Evolutionary conservation across 306 rosid genomes (phyloP).

Genomic region (Albizia julibrissin): DNA sequence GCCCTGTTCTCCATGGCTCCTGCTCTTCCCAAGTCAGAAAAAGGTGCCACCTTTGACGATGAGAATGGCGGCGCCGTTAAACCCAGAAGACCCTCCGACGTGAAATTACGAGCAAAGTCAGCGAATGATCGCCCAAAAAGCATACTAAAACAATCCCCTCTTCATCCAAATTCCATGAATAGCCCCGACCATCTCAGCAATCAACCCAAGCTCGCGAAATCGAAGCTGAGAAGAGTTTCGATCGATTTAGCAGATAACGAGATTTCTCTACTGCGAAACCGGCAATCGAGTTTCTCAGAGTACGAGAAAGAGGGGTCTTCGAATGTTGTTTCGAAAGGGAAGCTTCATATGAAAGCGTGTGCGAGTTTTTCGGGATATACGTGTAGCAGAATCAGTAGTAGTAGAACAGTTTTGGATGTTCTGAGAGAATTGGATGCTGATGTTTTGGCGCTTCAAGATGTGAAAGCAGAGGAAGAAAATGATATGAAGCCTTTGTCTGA

Average conservation of each 20-base stretch:
- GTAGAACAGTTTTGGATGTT: slow-evolving; percentile 68
- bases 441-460: slow-evolving; percentile 85
- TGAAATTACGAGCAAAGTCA: slow-evolving; percentile 40
- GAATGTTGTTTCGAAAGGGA: slow-evolving; percentile 34
- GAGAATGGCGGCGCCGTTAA: slow-evolving; percentile 35
- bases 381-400: slow-evolving; percentile 34
- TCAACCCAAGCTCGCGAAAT: slow-evolving; percentile 44
- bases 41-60: slow-evolving; percentile 18
- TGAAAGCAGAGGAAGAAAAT: slow-evolving; percentile 95
- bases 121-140: slow-evolving; percentile 56
- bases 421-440: slow-evolving; percentile 85
- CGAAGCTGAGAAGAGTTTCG: slow-evolving; percentile 75
- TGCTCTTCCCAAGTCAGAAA: slow-evolving; percentile 53
- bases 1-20: slow-evolving; percentile 95
- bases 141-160: slow-evolving; percentile 60
- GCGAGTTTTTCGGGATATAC: slow-evolving; percentile 28
- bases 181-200: slow-evolving; percentile 30
- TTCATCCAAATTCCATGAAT: slow-evolving; percentile 45
- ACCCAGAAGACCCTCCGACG: background rate
- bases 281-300: slow-evolving; percentile 69
- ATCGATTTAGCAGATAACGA: slow-evolving; percentile 93
- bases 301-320: slow-evolving; percentile 41
- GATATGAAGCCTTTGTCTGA: slow-evolving; percentile 92
- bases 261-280: slow-evolving; percentile 63
- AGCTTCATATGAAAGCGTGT: slow-evolving; percentile 28